Evolutionary conservation across 139 green algal species (phyloP).

Genomic region (Micractinium conductrix): DNA sequence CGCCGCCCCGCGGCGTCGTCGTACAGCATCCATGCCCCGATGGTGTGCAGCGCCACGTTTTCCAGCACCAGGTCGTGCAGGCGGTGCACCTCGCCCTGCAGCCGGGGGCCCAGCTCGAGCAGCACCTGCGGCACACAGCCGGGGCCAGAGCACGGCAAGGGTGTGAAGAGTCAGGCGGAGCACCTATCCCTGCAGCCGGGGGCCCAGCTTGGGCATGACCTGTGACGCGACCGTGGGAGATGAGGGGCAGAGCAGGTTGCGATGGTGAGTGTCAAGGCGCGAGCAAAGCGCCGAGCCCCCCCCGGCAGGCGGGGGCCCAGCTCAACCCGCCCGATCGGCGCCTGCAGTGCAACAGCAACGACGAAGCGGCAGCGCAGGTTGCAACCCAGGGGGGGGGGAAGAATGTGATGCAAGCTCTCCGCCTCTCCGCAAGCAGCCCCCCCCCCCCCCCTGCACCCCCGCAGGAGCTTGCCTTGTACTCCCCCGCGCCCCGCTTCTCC

Average conservation of each 20-base stretch:
- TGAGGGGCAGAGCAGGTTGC: too few species aligned
- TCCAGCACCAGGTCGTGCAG: constrained; percentile 30
- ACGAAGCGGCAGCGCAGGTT: too few species aligned
- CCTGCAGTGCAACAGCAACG: too few species aligned
- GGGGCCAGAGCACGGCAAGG: too few species aligned
- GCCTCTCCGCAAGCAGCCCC: too few species aligned
- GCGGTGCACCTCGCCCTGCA: constrained; percentile 17
- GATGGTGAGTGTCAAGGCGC: too few species aligned
- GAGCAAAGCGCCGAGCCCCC: too few species aligned
- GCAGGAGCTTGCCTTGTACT: constrained; percentile 13
- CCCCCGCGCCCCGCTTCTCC: constrained; percentile 30
- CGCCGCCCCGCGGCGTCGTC: constrained; percentile 22
- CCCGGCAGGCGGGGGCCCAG: too few species aligned
- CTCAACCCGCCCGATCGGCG: too few species aligned
- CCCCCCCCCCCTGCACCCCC: neutral
- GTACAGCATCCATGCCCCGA: constrained; percentile 41
- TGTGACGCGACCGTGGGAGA: neutral
- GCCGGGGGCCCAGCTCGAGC: neutral
- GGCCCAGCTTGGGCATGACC: neutral
- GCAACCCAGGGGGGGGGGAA: too few species aligned
- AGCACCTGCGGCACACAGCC: neutral
- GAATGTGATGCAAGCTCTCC: too few species aligned
- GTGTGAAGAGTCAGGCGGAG: neutral
- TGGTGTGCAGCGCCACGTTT: constrained; percentile 11
- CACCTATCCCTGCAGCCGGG: neutral